A percentile compares a stretch with the other conserved stretches of the same genome.
Evolutionary conservation across 2,329 filamentous ascomycete species (phyloP).

Genomic region (Cordyceps pruinosa): DNA sequence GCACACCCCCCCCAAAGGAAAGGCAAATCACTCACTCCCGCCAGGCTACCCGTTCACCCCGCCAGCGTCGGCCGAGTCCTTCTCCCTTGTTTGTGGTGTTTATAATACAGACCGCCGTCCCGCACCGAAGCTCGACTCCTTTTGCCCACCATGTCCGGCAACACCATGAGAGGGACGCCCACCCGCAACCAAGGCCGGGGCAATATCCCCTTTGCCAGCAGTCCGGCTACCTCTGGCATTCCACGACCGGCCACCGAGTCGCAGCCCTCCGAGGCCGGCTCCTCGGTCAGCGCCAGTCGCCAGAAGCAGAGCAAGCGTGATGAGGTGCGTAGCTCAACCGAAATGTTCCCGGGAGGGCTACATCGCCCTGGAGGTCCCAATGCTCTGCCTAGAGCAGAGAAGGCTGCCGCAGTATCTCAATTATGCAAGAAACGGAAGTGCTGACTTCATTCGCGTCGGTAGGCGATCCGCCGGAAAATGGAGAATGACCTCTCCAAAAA

Average conservation of each 20-base stretch:
- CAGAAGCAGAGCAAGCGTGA: conserved; percentile 96
- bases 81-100: background rate
- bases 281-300: conserved; percentile 83
- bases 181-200: conserved; percentile 53
- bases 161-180: conserved; percentile 64
- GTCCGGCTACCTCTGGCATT: conserved; percentile 56
- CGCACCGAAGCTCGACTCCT: background rate
- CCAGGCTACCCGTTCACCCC: background rate
- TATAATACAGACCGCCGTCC: background rate
- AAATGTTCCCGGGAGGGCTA: background rate
- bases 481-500: conserved; percentile 98
- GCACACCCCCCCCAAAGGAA: background rate
- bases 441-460: conserved; percentile 13
- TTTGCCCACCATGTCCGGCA: conserved; percentile 42
- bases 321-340: conserved; percentile 63
- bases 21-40: background rate
- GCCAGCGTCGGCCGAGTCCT: conserved; percentile 1
- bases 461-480: conserved; percentile 96
- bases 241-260: conserved; percentile 64
- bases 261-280: conserved; percentile 51
- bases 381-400: background rate
- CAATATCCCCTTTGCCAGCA: conserved; percentile 53
- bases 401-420: background rate
- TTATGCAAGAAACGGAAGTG: background rate
- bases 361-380: background rate